phyloP scores from a whole-genome alignment of 2,329 filamentous ascomycete species.

The Fusarium sarcochroum region DNA sequence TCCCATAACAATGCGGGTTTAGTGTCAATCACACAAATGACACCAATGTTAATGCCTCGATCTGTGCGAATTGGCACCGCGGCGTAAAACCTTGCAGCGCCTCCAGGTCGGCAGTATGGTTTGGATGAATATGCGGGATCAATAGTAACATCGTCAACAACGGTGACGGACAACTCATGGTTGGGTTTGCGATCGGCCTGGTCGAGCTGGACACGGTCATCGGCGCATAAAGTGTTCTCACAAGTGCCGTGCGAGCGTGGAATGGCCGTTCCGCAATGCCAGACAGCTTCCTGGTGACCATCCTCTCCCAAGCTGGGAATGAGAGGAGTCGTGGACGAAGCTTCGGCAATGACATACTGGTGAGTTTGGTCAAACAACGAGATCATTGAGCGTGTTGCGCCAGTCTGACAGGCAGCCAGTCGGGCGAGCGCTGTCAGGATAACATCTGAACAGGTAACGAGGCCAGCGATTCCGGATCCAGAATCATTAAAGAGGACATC shows the following conservation, averaged over 20 bases:
- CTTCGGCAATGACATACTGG: conserved; percentile 68
- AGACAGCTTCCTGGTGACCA: conserved; percentile 32
- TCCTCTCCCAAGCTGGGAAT: conserved; percentile 33
- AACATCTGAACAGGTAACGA: conserved; percentile 52
- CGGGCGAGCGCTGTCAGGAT: conserved; percentile 65
- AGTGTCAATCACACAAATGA: conserved; percentile 52
- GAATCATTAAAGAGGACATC: conserved; percentile 45
- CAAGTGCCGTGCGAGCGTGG: conserved; percentile 50
- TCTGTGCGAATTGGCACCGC: conserved; percentile 58
- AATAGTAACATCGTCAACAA: conserved; percentile 53
- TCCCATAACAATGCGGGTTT: conserved; percentile 39
- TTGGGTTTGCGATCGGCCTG: not conserved
- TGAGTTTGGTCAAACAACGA: conserved; percentile 64
- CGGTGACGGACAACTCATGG: conserved; percentile 49
- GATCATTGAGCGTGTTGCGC: conserved; percentile 59
- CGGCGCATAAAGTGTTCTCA: conserved; percentile 46
- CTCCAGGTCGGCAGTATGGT: conserved; percentile 43
- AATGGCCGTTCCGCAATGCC: conserved; percentile 52
- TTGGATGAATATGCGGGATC: conserved; percentile 51
- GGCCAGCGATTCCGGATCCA: conserved; percentile 40
- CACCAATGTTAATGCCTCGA: conserved; percentile 59
- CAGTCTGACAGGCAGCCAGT: conserved; percentile 60
- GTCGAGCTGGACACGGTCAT: conserved; percentile 3
- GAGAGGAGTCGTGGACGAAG: conserved; percentile 59
- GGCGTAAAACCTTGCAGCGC: conserved; percentile 55